phyloP scores from a whole-genome alignment of 768 basidiomycete genomes.

The Tylopilus balloui region DNA sequence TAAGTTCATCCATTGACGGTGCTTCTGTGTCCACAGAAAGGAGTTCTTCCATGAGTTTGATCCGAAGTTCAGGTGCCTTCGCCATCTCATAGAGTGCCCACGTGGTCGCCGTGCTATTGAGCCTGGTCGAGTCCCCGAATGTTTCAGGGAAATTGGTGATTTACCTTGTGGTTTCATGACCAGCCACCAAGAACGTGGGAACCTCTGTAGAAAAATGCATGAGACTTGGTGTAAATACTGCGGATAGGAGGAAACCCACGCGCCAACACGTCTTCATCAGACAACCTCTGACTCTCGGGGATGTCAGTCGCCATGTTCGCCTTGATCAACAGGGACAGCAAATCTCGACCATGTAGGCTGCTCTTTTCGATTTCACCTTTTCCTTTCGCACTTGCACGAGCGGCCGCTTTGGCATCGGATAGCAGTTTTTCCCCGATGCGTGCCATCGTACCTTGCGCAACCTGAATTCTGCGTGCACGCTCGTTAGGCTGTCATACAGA shows the following conservation, averaged over 20 bases:
- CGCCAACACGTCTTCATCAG: constrained; percentile 57
- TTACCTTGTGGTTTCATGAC: constrained; percentile 55
- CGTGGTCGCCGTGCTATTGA: constrained; percentile 35
- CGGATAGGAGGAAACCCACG: constrained; percentile 33
- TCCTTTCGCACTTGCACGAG: constrained; percentile 22
- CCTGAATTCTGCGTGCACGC: constrained; percentile 12
- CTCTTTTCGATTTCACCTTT: constrained; percentile 33
- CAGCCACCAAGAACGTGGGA: constrained; percentile 56
- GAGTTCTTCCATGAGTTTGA: constrained; percentile 56
- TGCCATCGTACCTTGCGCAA: constrained; percentile 39
- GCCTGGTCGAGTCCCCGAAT: neutral
- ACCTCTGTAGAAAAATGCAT: constrained; percentile 39
- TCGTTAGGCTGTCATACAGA: constrained; percentile 19
- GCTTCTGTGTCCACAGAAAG: constrained; percentile 46
- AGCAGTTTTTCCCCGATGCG: constrained; percentile 49
- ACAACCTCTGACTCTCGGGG: constrained; percentile 49
- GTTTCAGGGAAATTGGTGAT: too few relatives aligned
- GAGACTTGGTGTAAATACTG: neutral
- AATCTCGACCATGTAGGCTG: constrained; percentile 42
- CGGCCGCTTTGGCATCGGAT: constrained; percentile 42
- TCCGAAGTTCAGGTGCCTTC: constrained; percentile 44
- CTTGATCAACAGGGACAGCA: constrained; percentile 55
- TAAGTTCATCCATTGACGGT: constrained; percentile 67
- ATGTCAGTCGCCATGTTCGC: constrained; percentile 63
- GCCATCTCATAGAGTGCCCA: constrained; percentile 61